Conservation (phyloP, 495 filamentous ascomycete species). For the Penicillium turbatum region DNA sequence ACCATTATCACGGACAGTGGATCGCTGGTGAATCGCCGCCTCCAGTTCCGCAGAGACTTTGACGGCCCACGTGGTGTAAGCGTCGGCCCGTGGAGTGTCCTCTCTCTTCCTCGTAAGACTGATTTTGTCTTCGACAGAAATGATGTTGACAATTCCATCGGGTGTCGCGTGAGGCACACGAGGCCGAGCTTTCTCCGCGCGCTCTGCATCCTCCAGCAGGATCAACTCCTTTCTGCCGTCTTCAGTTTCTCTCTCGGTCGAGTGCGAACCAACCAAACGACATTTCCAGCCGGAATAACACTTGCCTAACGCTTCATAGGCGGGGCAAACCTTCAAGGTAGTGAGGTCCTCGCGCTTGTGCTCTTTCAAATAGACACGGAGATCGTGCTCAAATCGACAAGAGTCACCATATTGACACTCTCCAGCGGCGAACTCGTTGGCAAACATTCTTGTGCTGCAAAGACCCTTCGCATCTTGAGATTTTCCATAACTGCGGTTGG, state of each 20-base stretch:
- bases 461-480: constrained; percentile 74
- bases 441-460: constrained; percentile 63
- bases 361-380: constrained; percentile 78
- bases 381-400: constrained; percentile 75
- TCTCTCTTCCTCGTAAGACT: constrained; percentile 64
- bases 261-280: constrained; percentile 79
- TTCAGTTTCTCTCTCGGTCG: constrained; percentile 62
- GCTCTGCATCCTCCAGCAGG: constrained; percentile 54
- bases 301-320: constrained; percentile 68
- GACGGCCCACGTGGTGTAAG: constrained; percentile 71
- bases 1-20: constrained; percentile 5
- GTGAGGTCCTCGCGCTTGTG: constrained; percentile 75
- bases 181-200: constrained; percentile 38
- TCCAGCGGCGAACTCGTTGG: constrained; percentile 68
- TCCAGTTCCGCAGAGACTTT: constrained; percentile 53
- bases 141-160: constrained; percentile 71
- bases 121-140: constrained; percentile 60
- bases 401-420: constrained; percentile 70
- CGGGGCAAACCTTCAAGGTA: constrained; percentile 70
- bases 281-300: constrained; percentile 90
- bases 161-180: constrained; percentile 37
- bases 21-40: constrained; percentile 38
- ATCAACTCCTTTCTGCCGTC: constrained; percentile 81
- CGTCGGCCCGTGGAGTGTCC: constrained; percentile 63
- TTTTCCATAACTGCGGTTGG: constrained; percentile 73